Conservation (phyloP, 495 filamentous ascomycete species). For the Aspergillus homomorphus region DNA sequence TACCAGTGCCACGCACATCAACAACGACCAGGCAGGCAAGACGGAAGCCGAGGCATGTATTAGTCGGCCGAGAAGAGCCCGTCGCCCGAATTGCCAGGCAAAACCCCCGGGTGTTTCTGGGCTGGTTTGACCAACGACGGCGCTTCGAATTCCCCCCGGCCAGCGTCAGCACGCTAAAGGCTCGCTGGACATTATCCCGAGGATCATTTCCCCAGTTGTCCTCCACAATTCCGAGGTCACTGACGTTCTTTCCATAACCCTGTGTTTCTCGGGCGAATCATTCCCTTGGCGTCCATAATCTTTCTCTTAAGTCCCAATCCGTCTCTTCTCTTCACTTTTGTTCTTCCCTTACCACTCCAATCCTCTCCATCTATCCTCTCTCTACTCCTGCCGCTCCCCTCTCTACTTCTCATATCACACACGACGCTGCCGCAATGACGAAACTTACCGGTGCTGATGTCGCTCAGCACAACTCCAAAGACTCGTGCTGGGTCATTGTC, state of each 20-base stretch:
- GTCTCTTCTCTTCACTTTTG: background rate
- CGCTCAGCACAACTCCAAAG: slow-evolving; percentile 76
- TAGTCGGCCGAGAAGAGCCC: slow-evolving; percentile 13
- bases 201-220: background rate
- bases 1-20: too few species aligned
- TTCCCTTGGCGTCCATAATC: background rate
- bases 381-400: slow-evolving; percentile 8
- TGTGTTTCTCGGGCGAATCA: slow-evolving; percentile 1
- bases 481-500: slow-evolving; percentile 80
- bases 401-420: background rate
- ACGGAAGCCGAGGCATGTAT: background rate
- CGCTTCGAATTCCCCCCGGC: slow-evolving; percentile 11
- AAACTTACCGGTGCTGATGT: slow-evolving; percentile 70
- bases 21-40: background rate
- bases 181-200: slow-evolving; percentile 2
- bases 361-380: slow-evolving; percentile 7
- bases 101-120: too few species aligned
- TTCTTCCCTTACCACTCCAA: background rate
- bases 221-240: background rate
- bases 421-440: slow-evolving; percentile 28
- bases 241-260: background rate
- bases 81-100: background rate
- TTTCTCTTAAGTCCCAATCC: background rate
- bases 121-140: slow-evolving; percentile 5
- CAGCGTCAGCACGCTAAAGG: background rate